These are phyloP conservation scores for Wickerhamomyces bovis DNA, from an alignment of 805 yeast genomes.

Conservation along the genomic window DNA sequence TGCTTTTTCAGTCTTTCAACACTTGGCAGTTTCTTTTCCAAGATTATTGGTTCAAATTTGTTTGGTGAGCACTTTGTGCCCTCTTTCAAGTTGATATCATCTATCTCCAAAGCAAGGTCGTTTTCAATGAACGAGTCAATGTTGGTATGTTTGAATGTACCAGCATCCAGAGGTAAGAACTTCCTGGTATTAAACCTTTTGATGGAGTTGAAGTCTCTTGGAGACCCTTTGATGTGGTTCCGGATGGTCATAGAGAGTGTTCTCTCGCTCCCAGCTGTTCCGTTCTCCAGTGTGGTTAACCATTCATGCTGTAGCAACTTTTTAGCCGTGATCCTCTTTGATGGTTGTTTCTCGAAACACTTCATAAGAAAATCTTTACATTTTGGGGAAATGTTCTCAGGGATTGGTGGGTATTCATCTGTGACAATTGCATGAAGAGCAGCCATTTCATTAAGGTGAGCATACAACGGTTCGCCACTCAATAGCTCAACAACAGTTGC, in stretches of 20 bases:
- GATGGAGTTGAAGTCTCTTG: slow-evolving; percentile 12
- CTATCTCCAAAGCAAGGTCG: slow-evolving; percentile 9
- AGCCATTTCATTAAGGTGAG: slow-evolving; percentile 67
- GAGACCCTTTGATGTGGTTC: not conserved
- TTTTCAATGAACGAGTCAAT: slow-evolving; percentile 7
- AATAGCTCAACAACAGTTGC: slow-evolving; percentile 88
- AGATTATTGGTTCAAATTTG: slow-evolving; percentile 12
- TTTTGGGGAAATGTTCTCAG: slow-evolving; percentile 38
- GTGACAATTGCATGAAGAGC: slow-evolving; percentile 81
- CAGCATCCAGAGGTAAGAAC: slow-evolving; percentile 16
- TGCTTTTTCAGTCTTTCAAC: not conserved
- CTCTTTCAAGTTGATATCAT: slow-evolving; percentile 6
- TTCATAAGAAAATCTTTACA: slow-evolving; percentile 53
- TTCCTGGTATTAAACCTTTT: slow-evolving; percentile 16
- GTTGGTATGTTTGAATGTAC: slow-evolving; percentile 14
- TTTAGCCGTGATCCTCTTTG: slow-evolving; percentile 48
- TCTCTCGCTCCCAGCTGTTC: not conserved
- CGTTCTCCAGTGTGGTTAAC: slow-evolving; percentile 30
- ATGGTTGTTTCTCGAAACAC: slow-evolving; percentile 71
- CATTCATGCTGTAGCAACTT: slow-evolving; percentile 55
- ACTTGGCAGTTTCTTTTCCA: not conserved
- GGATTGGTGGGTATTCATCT: slow-evolving; percentile 66
- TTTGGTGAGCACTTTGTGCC: slow-evolving; percentile 6
- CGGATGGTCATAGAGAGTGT: not conserved
- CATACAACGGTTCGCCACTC: slow-evolving; percentile 85